Conservation (phyloP, 805 yeast species). For the Monosporozyma solicola region DNA sequence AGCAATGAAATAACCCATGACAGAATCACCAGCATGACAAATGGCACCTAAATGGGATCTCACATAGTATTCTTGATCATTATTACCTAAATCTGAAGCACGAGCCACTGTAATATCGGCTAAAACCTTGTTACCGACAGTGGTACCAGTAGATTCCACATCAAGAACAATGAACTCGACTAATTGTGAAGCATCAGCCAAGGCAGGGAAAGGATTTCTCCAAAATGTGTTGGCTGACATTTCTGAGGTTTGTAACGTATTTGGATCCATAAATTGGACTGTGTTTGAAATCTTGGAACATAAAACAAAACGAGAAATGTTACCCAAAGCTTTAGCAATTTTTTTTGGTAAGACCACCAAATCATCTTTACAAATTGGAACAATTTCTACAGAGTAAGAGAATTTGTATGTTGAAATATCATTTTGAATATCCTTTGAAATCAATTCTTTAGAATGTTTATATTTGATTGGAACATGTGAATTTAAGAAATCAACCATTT, state of each 20-base stretch:
- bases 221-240: conserved; percentile 63
- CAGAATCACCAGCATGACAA: conserved; percentile 94
- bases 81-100: conserved; percentile 79
- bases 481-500: conserved; percentile 82
- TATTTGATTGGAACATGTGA: conserved; percentile 77
- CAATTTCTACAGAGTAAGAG: conserved; percentile 85
- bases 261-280: conserved; percentile 81
- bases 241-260: conserved; percentile 69
- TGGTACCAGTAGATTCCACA: conserved; percentile 81
- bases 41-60: conserved; percentile 91
- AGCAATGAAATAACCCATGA: conserved; percentile 80
- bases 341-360: conserved; percentile 84
- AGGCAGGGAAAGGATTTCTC: conserved; percentile 71
- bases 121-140: conserved; percentile 65
- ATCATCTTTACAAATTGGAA: conserved; percentile 95
- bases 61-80: conserved; percentile 73
- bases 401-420: conserved; percentile 83
- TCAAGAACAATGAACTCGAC: conserved; percentile 86
- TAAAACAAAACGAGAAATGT: conserved; percentile 68
- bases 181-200: conserved; percentile 67
- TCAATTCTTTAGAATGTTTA: conserved; percentile 82
- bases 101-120: conserved; percentile 93
- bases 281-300: conserved; percentile 80
- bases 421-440: conserved; percentile 84
- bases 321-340: conserved; percentile 75